These are phyloP conservation scores for Russula abietina DNA, from an alignment of 768 basidiomycete species.

Conservation along the genomic window DNA sequence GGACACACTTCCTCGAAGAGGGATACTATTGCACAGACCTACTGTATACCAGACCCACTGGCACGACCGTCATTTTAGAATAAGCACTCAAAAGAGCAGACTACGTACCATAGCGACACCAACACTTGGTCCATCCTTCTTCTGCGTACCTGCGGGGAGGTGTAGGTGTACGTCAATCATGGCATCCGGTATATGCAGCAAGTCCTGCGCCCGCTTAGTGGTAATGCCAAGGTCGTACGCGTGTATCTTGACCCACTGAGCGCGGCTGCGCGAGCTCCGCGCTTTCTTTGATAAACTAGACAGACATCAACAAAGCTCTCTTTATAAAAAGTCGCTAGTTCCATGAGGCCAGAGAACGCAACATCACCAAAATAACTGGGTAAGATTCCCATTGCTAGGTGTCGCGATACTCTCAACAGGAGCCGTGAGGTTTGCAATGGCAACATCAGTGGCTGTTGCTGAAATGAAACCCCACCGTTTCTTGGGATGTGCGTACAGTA, in stretches of 20 bases:
- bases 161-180: constrained; percentile 82
- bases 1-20: too few relatives aligned
- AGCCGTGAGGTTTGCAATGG: neutral
- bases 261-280: constrained; percentile 58
- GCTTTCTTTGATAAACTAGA: constrained; percentile 69
- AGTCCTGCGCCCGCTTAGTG: constrained; percentile 59
- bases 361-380: constrained; percentile 84
- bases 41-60: too few relatives aligned
- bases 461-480: too few relatives aligned
- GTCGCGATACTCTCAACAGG: constrained; percentile 79
- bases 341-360: constrained; percentile 29
- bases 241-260: constrained; percentile 89
- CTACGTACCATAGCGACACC: constrained; percentile 68
- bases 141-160: constrained; percentile 83
- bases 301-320: neutral
- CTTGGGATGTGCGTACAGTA: too few relatives aligned
- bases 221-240: constrained; percentile 78
- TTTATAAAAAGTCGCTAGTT: neutral
- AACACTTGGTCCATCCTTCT: constrained; percentile 90
- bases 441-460: neutral
- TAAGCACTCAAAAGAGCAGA: too few relatives aligned
- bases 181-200: constrained; percentile 60
- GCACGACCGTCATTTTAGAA: too few relatives aligned
- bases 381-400: constrained; percentile 71
- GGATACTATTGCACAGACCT: too few relatives aligned